Evolutionary conservation across 2,329 filamentous ascomycete genomes (phyloP), one percentile per base, ranked within the genome.

Genomic region (Gnomoniopsis sp.): DNA sequence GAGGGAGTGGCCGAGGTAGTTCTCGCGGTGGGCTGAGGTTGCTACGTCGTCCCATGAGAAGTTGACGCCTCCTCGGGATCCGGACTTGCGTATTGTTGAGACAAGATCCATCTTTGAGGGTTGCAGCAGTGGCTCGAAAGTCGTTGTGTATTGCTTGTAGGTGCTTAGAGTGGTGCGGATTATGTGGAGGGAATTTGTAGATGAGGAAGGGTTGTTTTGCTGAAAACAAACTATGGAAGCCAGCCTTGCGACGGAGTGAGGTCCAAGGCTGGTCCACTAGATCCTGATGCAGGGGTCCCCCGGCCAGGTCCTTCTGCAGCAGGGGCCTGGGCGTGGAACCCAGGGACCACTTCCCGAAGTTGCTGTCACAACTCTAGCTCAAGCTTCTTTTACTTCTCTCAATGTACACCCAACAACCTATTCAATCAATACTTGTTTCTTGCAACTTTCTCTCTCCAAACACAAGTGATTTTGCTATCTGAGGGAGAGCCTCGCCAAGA

Each of bases 11-110:
- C 93, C 93, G 8, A 97, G 88, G 72, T 86, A 88, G 68, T 88
- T 96, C 74, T 99, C 93, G 73, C 95, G 92, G 69, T 96, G 93
- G 22, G 83, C 78, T 52, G 92, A 96, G 64, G 81, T 86, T 71
- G 93, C 88, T 70, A 99, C 93, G 66, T 97, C 92, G 65, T 93
- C 90, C 95, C 95, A 98, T 76, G 88, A 93, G 79, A 99, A 99
- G 74, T 97, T 92, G 74, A 89, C 89, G 70, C 95, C 95, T 69
- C 95, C 95, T 65, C 95, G 88, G 67, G 91, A 95, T 72, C 96
- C 93, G 19, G 81, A 77, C 76, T 99, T 98, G 69, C 93, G 91
- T 62, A 99, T 89, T 46, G 90, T 91, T 60, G 93, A 90, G 56
- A 98, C 86, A 57, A 99, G 84, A 82, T 99, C 95, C 95, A 99